Percentiles rank a stretch among this genome's conserved stretches.
phyloP scores from a whole-genome alignment of 192 early-diverging fungal genomes.

The Dissophora globulifera region DNA sequence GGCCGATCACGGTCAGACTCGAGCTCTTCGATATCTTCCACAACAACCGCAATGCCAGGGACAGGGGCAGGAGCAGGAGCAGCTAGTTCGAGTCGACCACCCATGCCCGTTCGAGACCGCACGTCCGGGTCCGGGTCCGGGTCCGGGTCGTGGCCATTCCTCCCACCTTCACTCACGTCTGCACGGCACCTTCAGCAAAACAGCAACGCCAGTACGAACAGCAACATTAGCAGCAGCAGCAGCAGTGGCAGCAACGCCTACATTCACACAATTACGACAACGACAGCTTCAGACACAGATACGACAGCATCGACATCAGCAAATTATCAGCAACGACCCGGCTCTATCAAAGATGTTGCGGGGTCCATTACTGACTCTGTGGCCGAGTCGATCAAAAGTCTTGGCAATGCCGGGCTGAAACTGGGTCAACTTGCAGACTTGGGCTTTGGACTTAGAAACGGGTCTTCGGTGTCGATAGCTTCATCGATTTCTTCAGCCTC shows the following conservation, averaged over 20 bases:
- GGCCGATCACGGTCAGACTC: conserved; percentile 4
- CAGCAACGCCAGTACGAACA: conserved; percentile 6
- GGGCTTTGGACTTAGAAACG: too few species aligned
- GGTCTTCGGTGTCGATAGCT: too few species aligned
- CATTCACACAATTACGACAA: too few species aligned
- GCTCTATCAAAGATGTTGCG: conserved; percentile 10
- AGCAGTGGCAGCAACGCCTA: not conserved
- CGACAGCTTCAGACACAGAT: not conserved
- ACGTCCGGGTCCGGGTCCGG: too few species aligned
- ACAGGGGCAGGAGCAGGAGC: not conserved
- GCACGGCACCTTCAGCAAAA: conserved; percentile 2
- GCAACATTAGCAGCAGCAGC: conserved; percentile 8
- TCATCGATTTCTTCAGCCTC: not conserved
- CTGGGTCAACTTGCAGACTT: conserved; percentile 31
- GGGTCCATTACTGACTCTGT: conserved; percentile 42
- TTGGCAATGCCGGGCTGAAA: conserved; percentile 26
- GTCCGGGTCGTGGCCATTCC: conserved; percentile 7
- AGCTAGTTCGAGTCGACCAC: not conserved
- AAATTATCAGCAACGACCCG: conserved; percentile 6
- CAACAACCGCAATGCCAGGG: not conserved
- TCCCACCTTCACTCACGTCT: conserved; percentile 13
- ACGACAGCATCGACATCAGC: too few species aligned
- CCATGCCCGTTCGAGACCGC: not conserved
- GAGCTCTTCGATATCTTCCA: not conserved
- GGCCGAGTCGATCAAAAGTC: conserved; percentile 40